Base-by-base conservation (phyloP, 176 grass and related monocot genomes). In the Raddia distichophylla region DNA sequence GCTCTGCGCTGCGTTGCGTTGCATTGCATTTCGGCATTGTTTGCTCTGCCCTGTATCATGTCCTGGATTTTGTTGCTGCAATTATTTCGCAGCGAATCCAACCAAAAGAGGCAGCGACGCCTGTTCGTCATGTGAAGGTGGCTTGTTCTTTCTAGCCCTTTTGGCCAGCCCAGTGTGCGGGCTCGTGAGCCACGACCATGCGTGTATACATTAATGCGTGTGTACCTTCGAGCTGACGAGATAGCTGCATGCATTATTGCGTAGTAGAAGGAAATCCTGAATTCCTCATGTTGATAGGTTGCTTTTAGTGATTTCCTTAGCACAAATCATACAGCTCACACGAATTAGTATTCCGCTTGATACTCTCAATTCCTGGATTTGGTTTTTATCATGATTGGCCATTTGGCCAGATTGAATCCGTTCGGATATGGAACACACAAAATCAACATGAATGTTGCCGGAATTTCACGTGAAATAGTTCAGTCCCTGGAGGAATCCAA, bases 51-150 rank as follows among this genome's bases (percentile, higher is more conserved):
- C n/a, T n/a, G n/a, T n/a, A n/a, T n/a, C 77, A 57, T 53, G 71
- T 33, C 77, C 56, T 81, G 82, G 76, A 80, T 18, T 63, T 89
- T 84, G 70, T 65, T 12, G 64, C 50, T 82, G 72, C 76, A 82
- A 65, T 82, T 85, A 89, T 89, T 82, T 84, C 7, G 17, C 49
- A 48, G 52, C 82, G 82, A 81, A 89, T 76, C 87, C 82, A 89
- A 81, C 87, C 72, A 77, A 85, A 80, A 68, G 81, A 10, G 51
- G 60, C 57, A 58, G 69, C 32, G 40, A 9, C 35, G 37, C 59
- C 82, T 85, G 78, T 77, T 82, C 5, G 72, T 32, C 87, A 89
- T 82, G 87, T 89, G 87, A 89, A 81, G 40, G 60, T 43, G 18
- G 5, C 0, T 66, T 75, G 76, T 56, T 86, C 27, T 80, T 63